A percentile compares a stretch with the other conserved stretches of the same genome.
phyloP scores from a whole-genome alignment of 441 rosid species.

The Euphorbia celastroides region DNA sequence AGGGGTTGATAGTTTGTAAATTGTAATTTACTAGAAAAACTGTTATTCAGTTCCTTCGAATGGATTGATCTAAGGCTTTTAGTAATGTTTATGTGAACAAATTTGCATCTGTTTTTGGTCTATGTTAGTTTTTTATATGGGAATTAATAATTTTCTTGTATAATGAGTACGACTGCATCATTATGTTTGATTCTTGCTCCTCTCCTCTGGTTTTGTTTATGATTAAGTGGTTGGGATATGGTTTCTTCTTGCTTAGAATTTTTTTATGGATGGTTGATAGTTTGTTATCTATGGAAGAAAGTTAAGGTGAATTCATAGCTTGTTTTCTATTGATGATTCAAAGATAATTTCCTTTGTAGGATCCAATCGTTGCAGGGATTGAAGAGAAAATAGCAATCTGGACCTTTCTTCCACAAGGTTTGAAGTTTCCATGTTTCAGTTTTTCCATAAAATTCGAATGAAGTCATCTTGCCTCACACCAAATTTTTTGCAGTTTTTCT shows the following conservation, averaged over 20 bases:
- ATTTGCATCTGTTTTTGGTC: background rate
- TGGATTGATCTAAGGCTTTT: background rate
- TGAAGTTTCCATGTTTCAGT: background rate
- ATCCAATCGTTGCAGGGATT: conserved; percentile 83
- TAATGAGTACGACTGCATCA: background rate
- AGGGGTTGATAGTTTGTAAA: background rate
- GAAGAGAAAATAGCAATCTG: conserved; percentile 91
- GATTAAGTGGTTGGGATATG: background rate
- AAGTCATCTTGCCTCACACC: background rate
- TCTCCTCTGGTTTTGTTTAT: background rate
- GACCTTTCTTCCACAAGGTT: conserved; percentile 97
- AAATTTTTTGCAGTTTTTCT: background rate
- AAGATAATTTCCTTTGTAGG: conserved; percentile 32
- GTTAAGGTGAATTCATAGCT: background rate
- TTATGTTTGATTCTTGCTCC: background rate
- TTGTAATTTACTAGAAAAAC: background rate
- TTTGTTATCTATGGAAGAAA: conserved; percentile 1
- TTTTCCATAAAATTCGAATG: background rate
- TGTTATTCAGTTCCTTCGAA: background rate
- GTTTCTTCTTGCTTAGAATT: background rate
- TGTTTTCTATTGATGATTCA: background rate
- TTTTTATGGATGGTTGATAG: background rate
- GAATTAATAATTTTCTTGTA: background rate
- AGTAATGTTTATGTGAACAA: background rate
- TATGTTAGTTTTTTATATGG: background rate